Conservation (phyloP, 139 green algal genomes). For the Asterochloris erici region DNA sequence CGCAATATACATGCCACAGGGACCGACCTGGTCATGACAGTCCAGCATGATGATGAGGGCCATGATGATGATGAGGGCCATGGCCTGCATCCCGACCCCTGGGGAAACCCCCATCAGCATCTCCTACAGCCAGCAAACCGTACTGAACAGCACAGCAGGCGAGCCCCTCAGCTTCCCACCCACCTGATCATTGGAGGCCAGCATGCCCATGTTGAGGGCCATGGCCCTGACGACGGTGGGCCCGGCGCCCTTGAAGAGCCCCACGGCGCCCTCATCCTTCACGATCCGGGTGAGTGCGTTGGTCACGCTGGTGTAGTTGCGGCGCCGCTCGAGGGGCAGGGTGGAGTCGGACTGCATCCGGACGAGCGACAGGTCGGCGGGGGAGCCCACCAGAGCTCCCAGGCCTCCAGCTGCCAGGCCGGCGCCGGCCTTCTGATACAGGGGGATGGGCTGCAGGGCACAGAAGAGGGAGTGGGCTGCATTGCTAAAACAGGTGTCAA, state of each 20-base stretch:
- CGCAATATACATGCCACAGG: too few species aligned
- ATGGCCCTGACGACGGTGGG: conserved; percentile 96
- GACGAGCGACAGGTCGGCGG: conserved; percentile 95
- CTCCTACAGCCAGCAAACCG: too few species aligned
- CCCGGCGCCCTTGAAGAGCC: conserved; percentile 87
- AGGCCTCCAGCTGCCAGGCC: conserved; percentile 91
- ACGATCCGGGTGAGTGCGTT: conserved; percentile 75
- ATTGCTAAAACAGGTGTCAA: neutral
- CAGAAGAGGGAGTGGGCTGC: neutral
- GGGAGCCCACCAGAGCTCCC: conserved; percentile 90
- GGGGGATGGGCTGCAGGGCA: conserved; percentile 60
- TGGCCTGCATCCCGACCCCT: too few species aligned
- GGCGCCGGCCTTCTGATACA: conserved; percentile 83
- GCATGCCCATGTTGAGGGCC: conserved; percentile 99
- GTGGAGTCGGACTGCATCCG: conserved; percentile 90
- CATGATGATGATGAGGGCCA: too few species aligned
- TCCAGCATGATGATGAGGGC: too few species aligned
- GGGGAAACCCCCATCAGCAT: too few species aligned
- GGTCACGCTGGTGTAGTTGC: conserved; percentile 89
- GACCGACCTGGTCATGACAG: too few species aligned
- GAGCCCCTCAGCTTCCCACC: neutral
- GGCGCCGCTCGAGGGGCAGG: conserved; percentile 74
- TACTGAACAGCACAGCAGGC: neutral
- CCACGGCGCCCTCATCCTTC: conserved; percentile 73
- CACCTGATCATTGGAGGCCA: conserved; percentile 97